These are phyloP conservation scores for Crucihimalaya himalaica DNA, from an alignment of 345 rosid genomes.

Conservation along the genomic window DNA sequence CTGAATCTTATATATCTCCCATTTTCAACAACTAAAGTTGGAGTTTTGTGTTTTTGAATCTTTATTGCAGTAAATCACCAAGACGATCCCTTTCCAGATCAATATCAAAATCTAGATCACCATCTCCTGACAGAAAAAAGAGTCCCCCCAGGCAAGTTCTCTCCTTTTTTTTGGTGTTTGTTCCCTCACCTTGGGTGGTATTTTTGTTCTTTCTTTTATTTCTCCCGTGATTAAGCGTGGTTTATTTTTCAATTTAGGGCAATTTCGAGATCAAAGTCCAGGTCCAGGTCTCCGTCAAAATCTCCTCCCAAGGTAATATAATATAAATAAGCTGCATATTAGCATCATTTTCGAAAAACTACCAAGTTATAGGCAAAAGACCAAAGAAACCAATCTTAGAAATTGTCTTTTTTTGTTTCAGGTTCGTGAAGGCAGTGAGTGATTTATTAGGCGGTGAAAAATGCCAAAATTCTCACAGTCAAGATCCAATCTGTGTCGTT, in stretches of 20 bases:
- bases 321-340: not conserved
- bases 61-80: constrained; percentile 55
- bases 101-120: constrained; percentile 68
- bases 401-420: not conserved
- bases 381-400: not conserved
- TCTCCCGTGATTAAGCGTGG: not conserved
- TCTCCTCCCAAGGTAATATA: constrained; percentile 59
- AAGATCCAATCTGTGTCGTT: not conserved
- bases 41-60: constrained; percentile 8
- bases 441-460: constrained; percentile 11
- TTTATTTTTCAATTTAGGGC: constrained; percentile 18
- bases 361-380: not conserved
- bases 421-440: constrained; percentile 36
- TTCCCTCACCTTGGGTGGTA: not conserved
- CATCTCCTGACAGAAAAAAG: constrained; percentile 58
- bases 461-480: not conserved
- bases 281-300: constrained; percentile 54
- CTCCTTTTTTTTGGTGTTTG: not conserved
- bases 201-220: not conserved
- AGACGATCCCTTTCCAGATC: constrained; percentile 61
- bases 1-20: not conserved
- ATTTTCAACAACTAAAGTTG: not conserved
- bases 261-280: constrained; percentile 34
- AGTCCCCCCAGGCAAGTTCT: constrained; percentile 50
- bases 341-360: not conserved